A percentile compares a stretch with the other conserved stretches of the same genome.
These are phyloP conservation scores for Dipteronia dyeriana DNA, from an alignment of 345 rosid species.

Conservation along the genomic window DNA sequence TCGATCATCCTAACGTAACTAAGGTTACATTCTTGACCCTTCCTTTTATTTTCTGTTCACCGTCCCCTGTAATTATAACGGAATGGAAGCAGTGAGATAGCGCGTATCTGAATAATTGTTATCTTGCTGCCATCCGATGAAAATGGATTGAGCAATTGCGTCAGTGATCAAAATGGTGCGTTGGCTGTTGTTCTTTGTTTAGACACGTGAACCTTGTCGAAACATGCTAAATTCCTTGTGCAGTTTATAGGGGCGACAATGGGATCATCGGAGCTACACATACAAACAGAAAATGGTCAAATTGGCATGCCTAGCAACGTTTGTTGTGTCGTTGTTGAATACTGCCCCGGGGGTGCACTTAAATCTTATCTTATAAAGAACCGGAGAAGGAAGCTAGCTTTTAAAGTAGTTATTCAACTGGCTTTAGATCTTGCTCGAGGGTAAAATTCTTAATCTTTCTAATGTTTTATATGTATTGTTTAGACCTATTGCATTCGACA, in stretches of 20 bases:
- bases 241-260: constrained; percentile 94
- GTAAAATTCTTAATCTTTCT: constrained; percentile 39
- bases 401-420: constrained; percentile 87
- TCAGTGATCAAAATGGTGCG: background rate
- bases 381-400: constrained; percentile 85
- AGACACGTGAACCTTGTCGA: background rate
- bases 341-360: constrained; percentile 91
- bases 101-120: background rate
- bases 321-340: constrained; percentile 94
- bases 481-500: background rate
- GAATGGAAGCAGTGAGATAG: background rate
- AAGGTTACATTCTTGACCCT: constrained; percentile 47
- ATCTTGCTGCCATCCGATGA: background rate
- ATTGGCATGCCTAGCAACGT: constrained; percentile 82
- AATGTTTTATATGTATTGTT: background rate
- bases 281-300: constrained; percentile 79
- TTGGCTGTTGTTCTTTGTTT: background rate
- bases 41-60: background rate
- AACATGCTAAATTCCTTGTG: constrained; percentile 16
- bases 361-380: constrained; percentile 90
- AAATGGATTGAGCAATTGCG: background rate
- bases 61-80: background rate
- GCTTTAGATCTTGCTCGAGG: constrained; percentile 97
- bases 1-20: constrained; percentile 93
- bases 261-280: constrained; percentile 80